Evolutionary conservation across 2,329 filamentous ascomycete genomes (phyloP).

Genomic region (Fusarium euwallaceae): DNA sequence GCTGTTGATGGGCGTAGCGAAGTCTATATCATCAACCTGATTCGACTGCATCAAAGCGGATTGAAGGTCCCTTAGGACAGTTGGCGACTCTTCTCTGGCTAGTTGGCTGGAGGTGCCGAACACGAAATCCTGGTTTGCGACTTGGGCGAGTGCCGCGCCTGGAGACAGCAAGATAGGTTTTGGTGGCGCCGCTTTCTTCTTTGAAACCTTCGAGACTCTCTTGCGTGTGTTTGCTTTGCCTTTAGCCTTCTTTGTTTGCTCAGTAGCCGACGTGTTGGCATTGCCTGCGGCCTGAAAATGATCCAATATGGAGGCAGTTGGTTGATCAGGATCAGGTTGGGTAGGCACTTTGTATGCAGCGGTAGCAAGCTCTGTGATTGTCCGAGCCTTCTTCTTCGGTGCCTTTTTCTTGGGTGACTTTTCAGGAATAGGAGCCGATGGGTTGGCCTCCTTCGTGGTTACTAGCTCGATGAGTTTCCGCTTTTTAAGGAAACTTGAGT

Average conservation of each 20-base stretch:
- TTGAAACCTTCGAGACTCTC: constrained; percentile 50
- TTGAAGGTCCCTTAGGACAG: constrained; percentile 72
- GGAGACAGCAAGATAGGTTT: constrained; percentile 75
- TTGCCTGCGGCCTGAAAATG: constrained; percentile 52
- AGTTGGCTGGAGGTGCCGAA: constrained; percentile 92
- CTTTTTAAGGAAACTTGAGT: constrained; percentile 61
- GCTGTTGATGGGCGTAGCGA: constrained; percentile 56
- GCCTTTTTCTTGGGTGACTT: constrained; percentile 64
- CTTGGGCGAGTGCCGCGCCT: constrained; percentile 73
- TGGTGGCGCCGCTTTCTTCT: constrained; percentile 57
- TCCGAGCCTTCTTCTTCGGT: constrained; percentile 77
- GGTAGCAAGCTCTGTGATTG: constrained; percentile 83
- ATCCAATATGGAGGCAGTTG: constrained; percentile 58
- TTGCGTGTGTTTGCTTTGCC: constrained; percentile 52
- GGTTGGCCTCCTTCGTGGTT: constrained; percentile 47
- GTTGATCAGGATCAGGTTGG: constrained; percentile 49
- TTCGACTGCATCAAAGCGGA: constrained; percentile 72
- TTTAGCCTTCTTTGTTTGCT: constrained; percentile 44
- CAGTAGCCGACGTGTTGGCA: background rate
- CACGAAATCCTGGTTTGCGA: constrained; percentile 79
- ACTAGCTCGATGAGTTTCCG: constrained; percentile 69
- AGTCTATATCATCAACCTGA: constrained; percentile 54
- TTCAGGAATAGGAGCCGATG: constrained; percentile 37
- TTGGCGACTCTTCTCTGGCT: constrained; percentile 78
- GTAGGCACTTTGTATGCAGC: constrained; percentile 69